phyloP scores from a whole-genome alignment of 2,329 filamentous ascomycete species.

The Xylariaceae sp. region DNA sequence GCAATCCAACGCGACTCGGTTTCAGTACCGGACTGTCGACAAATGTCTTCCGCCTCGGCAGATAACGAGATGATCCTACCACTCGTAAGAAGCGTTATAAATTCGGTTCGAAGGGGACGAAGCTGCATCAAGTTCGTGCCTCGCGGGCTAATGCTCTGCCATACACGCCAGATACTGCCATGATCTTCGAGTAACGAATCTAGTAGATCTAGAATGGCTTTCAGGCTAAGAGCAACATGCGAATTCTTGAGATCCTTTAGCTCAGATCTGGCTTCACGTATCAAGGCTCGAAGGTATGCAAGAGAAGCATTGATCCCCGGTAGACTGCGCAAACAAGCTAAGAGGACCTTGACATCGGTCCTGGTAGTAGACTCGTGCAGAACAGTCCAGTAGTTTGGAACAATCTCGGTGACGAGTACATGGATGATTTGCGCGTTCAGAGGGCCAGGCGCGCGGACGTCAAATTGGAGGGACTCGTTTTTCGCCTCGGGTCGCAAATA shows the following conservation, averaged over 20 bases:
- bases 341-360: slow-evolving; percentile 47
- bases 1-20: slow-evolving; percentile 54
- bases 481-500: slow-evolving; percentile 42
- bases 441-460: slow-evolving; percentile 61
- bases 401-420: slow-evolving; percentile 66
- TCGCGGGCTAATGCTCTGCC: slow-evolving; percentile 21
- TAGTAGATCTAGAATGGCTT: slow-evolving; percentile 42
- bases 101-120: slow-evolving; percentile 39
- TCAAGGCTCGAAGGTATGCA: slow-evolving; percentile 61
- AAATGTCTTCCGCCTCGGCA: slow-evolving; percentile 52
- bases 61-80: slow-evolving; percentile 48
- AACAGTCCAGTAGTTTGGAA: slow-evolving; percentile 77
- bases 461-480: slow-evolving; percentile 39
- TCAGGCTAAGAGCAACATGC: slow-evolving; percentile 42
- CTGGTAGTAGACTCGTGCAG: slow-evolving; percentile 45
- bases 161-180: slow-evolving; percentile 22
- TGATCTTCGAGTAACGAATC: slow-evolving; percentile 39
- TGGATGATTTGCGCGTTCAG: slow-evolving; percentile 71
- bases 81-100: slow-evolving; percentile 44
- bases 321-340: slow-evolving; percentile 66
- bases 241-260: slow-evolving; percentile 36
- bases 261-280: slow-evolving; percentile 46
- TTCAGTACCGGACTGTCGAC: slow-evolving; percentile 35
- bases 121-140: no score
- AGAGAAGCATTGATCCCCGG: slow-evolving; percentile 74